phyloP scores from a whole-genome alignment of 352 stramenopile genomes.

The Pythium phragmiticola region DNA sequence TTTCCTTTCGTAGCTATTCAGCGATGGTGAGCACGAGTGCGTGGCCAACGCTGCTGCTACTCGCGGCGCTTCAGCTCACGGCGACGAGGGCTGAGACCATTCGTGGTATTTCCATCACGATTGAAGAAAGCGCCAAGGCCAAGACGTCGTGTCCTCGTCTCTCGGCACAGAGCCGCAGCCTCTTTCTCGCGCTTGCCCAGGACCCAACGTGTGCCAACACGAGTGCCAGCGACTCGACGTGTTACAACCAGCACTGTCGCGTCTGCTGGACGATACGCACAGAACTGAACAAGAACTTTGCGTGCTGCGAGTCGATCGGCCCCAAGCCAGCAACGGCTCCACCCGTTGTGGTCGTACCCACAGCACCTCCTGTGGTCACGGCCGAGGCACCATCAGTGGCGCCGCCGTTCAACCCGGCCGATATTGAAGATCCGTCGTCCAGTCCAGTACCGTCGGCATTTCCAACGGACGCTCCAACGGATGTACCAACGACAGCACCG shows the following conservation, averaged over 20 bases:
- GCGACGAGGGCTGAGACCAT: neutral
- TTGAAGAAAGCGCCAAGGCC: neutral
- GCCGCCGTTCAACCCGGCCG: neutral
- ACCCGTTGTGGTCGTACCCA: neutral
- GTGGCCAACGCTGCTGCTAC: constrained; percentile 14
- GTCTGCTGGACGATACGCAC: constrained; percentile 11
- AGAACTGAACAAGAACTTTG: constrained; percentile 14
- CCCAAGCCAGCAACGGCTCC: neutral
- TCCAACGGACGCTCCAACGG: constrained; percentile 6
- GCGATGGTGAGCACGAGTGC: constrained; percentile 14
- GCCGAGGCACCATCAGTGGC: neutral
- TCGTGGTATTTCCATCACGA: neutral
- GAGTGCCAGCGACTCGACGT: constrained; percentile 12
- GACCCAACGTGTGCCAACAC: constrained; percentile 11
- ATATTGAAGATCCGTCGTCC: neutral
- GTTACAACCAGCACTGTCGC: constrained; percentile 15
- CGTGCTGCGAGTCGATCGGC: constrained; percentile 3
- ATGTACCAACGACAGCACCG: constrained; percentile 1
- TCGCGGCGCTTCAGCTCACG: constrained; percentile 10
- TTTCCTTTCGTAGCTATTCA: neutral
- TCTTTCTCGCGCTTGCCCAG: constrained; percentile 5
- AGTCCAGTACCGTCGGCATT: neutral
- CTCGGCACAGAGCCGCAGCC: constrained; percentile 11
- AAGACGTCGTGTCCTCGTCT: constrained; percentile 7
- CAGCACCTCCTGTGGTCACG: neutral